Base-by-base conservation (phyloP, 345 rosid genomes). In the Gossypioides kirkii region DNA sequence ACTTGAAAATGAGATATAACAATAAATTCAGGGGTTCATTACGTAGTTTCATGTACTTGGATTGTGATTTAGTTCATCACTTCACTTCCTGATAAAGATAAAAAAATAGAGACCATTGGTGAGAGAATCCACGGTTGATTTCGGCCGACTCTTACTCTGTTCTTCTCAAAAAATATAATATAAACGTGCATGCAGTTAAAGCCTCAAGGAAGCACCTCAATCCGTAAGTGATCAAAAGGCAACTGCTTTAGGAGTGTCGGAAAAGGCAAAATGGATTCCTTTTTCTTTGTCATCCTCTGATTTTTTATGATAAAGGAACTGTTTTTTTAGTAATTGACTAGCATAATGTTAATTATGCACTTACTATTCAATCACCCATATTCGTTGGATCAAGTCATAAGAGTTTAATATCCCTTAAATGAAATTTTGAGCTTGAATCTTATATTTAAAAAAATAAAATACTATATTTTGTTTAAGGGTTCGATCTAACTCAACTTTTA, bases 191-290 rank as follows among this genome's bases (percentile, higher is more conserved):
- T 46, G 13, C 20, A 14, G 13, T 25, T 1, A 23, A 67, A 47
- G 56, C 45, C 45, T 50, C 28, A 10, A 52, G 45, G 32, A 53
- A 50, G 38, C 1, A 11, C 52, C 36, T 38, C 47, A 54, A 54
- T 38, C 28, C 73, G 47, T 49, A 18, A 54, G 47, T 54, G 63
- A 56, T 70, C 42, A 38, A 56, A 61, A 54, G 28, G 10, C 72
- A 68, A 68, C 71, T 9, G 12, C 71, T 68, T 49, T 68, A 49
- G 22, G 59, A 49, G 59, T 68, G 45, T 0, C 0, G 23, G 38
- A 49, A 68, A 68, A 68, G 72, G 58, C 72, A 49, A 12, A 11
- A 7, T 17, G 43, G 72, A 28, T 68, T 68, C 73, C 47, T 42
- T 56, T 49, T 70, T 2, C 47, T 70, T 36, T 70, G 38, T 70